phyloP scores from a whole-genome alignment of 2,329 filamentous ascomycete genomes.

The Aspergillus tubingensis region DNA sequence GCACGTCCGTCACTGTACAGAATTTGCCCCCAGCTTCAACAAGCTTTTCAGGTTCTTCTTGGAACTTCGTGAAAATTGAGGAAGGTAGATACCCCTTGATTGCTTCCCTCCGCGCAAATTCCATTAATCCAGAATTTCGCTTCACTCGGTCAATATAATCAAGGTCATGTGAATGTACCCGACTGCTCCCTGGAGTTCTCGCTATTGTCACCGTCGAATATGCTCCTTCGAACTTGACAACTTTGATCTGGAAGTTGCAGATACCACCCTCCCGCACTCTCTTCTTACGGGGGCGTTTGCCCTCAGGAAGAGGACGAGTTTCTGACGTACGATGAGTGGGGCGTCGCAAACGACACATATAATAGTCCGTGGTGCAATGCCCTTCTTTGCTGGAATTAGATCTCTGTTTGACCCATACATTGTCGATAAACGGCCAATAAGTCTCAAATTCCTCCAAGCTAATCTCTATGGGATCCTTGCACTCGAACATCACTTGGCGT shows the following conservation, averaged over 20 bases:
- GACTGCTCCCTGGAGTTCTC: conserved; percentile 43
- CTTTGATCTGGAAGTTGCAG: conserved; percentile 52
- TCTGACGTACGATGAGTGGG: conserved; percentile 43
- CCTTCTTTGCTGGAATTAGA: conserved; percentile 45
- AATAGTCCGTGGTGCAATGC: conserved; percentile 48
- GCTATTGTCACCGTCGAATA: conserved; percentile 47
- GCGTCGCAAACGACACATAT: conserved; percentile 49
- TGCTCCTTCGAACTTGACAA: conserved; percentile 47
- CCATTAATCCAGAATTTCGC: conserved; percentile 51
- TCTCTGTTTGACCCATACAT: conserved; percentile 53
- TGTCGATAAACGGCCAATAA: conserved; percentile 53
- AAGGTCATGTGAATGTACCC: conserved; percentile 48
- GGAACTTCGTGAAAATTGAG: conserved; percentile 52
- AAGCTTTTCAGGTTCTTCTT: conserved; percentile 48
- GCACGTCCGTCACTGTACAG: conserved; percentile 50
- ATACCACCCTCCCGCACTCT: conserved; percentile 48
- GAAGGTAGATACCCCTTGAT: conserved; percentile 51
- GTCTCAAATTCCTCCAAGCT: conserved; percentile 49
- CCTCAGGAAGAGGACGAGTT: conserved; percentile 45
- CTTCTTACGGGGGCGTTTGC: conserved; percentile 50
- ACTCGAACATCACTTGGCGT: conserved; percentile 47
- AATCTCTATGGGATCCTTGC: conserved; percentile 50
- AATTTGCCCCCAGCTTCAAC: conserved; percentile 48
- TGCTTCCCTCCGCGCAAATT: conserved; percentile 47
- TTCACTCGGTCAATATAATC: conserved; percentile 52